Base-by-base conservation (phyloP, 164 flowering plant genomes). In the Liriodendron chinense region DNA sequence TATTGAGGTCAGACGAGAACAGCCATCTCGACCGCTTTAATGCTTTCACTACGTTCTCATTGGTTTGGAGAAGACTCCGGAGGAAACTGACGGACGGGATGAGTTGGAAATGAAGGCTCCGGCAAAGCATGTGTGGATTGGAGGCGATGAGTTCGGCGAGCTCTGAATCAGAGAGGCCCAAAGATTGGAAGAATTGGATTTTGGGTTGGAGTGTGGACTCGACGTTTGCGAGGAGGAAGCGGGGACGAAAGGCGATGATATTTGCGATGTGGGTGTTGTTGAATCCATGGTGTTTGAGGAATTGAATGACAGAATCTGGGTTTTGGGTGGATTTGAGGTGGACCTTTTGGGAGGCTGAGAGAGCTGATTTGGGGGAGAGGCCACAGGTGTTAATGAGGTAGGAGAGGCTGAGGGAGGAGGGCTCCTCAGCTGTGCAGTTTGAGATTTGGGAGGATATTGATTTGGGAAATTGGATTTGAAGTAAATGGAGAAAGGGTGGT, bases 181-280 rank as follows among this genome's bases (percentile, higher is more conserved):
- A 26, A 53, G 64, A 74, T 34, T 49, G 69, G 61, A 76, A 70
- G 14, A 62, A 23, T 24, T 70, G 22, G 14, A 76, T 9, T 21
- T 62, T 70, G 73, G 78, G 78, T 24, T 47, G 62, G 9, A 76
- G 74, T 68, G 74, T 76, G 62, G 23, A 69, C 47, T 63, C 70
- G 2, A 71, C 70, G 49, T 63, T 26, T 21, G 70, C 13, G 20
- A 13, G 7, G 34, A 76, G 74, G 16, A 76, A 9, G 14, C 23
- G 23, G 70, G 78, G 78, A 5, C 28, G 5, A 28, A 9, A 2
- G 9, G 74, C 50, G 22, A 76, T 64, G 26, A 76, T 8, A 47
- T 25, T 50, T 13, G 69, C 4, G 47, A 76, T 76, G 3, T 61
- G 73, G 68, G 78, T 61, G 5, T 62, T 63, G 22, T 61, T 13